A percentile compares a stretch with the other conserved stretches of the same genome.
Conservation (phyloP, 2,329 filamentous ascomycete genomes). For the Aotearoamyces nothofagi region DNA sequence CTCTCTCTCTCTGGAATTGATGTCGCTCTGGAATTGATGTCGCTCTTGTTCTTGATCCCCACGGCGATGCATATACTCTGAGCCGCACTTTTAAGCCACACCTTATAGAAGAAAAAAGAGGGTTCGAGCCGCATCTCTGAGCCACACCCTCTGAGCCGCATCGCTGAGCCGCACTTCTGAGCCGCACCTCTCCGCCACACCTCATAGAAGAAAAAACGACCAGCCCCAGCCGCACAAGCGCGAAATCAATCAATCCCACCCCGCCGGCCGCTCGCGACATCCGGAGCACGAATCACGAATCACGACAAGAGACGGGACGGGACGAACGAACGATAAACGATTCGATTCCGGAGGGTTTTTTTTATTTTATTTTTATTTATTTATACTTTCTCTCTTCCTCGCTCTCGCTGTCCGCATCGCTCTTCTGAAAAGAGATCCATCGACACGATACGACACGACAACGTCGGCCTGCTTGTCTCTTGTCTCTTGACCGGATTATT, state of each 20-base stretch:
- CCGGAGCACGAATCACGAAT: neutral
- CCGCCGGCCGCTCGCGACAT: neutral
- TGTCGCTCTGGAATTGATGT: too few species aligned
- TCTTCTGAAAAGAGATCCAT: neutral
- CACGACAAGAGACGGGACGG: neutral
- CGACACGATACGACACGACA: neutral
- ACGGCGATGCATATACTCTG: too few species aligned
- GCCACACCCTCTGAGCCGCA: neutral
- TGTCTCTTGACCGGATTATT: neutral
- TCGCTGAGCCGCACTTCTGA: neutral
- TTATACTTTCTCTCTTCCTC: neutral
- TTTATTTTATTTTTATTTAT: too few species aligned
- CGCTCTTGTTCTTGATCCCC: too few species aligned
- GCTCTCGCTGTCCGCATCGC: neutral
- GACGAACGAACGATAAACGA: neutral
- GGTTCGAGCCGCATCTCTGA: neutral
- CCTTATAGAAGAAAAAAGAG: too few species aligned
- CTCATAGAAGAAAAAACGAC: neutral
- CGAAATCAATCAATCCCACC: neutral
- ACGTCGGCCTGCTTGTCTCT: neutral
- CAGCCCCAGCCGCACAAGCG: neutral
- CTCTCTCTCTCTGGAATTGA: too few species aligned
- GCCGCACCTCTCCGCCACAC: neutral
- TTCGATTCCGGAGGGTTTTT: too few species aligned
- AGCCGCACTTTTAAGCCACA: too few species aligned